Evolutionary conservation across 2,329 filamentous ascomycete genomes (phyloP), one percentile per base, ranked within the genome.

Genomic region (Davidsoniella australis): DNA sequence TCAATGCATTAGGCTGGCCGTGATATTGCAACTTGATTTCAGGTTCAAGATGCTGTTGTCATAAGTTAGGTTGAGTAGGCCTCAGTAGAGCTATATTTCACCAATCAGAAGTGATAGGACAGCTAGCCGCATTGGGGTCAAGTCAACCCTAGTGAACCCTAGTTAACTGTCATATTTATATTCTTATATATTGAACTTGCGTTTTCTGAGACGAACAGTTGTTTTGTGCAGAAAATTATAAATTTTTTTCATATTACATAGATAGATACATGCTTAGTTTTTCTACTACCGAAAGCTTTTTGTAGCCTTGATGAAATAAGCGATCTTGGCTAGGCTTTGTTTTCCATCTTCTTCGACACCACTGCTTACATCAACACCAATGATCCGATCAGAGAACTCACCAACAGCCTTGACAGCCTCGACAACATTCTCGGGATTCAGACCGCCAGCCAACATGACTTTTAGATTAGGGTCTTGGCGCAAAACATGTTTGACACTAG

Each of bases 331-430:
- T 51, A 89, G 58, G 63, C 80, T 83, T 64, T 98, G 91, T 60
- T 77, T 69, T 2, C 87, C 89, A 57, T 82, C 75, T 36, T 78
- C 79, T 65, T 96, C 91, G 2, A 98, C 87, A 0, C 93, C 93
- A 59, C 85, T 94, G 63, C 87, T 94, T 17, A 94, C 85, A 67
- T 98, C 91, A 3, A 98, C 83, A 2, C 82, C 88, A 33, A 87
- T 68, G 10, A 95, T 75, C 53, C 80, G 76, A 8, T 69, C 69
- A 23, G 69, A 68, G 45, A 51, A 56, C 5, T 73, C 68, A 0
- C 78, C 81, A 14, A 89, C 66, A 12, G 73, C 71, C 18, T 69
- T 66, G 16, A 98, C 67, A 6, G 76, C 72, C 4, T 76, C 68
- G 1, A 68, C 68, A 4, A 98, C 82, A 59, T 95, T 98, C 2